Evolutionary conservation across 441 rosid species (phyloP).

Genomic region (Corymbia calophylla): DNA sequence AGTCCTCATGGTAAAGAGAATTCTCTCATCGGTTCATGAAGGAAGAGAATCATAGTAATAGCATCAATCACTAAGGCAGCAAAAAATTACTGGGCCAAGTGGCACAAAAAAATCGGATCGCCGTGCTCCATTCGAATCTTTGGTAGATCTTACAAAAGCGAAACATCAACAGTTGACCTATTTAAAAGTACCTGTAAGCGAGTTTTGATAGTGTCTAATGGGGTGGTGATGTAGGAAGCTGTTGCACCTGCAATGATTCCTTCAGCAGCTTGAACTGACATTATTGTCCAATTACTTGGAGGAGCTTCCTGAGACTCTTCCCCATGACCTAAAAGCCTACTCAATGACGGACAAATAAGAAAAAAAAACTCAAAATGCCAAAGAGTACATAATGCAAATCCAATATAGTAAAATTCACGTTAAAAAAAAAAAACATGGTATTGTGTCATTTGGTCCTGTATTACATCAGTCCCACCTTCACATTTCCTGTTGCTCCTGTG

Average conservation of each 20-base stretch:
- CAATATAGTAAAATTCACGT: background rate
- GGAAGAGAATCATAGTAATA: background rate
- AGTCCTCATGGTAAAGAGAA: background rate
- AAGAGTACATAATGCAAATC: background rate
- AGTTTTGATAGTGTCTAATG: conserved; percentile 90
- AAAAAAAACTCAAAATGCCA: background rate
- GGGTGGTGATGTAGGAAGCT: conserved; percentile 84
- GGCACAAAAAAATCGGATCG: background rate
- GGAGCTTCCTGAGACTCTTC: conserved; percentile 24
- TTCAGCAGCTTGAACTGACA: conserved; percentile 77
- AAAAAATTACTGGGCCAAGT: background rate
- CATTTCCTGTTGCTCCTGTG: background rate
- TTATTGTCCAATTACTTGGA: conserved; percentile 49
- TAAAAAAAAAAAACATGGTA: background rate
- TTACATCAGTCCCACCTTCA: background rate
- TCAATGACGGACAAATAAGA: background rate
- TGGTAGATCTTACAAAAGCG: background rate
- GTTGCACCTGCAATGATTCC: conserved; percentile 91
- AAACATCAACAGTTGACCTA: background rate
- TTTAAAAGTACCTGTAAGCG: conserved; percentile 64
- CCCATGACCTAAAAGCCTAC: conserved; percentile 57
- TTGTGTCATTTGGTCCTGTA: background rate
- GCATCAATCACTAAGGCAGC: background rate
- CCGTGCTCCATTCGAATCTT: background rate
- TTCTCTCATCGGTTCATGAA: background rate